phyloP scores from a whole-genome alignment of 495 filamentous ascomycete genomes.

The Xylaria nigripes region DNA sequence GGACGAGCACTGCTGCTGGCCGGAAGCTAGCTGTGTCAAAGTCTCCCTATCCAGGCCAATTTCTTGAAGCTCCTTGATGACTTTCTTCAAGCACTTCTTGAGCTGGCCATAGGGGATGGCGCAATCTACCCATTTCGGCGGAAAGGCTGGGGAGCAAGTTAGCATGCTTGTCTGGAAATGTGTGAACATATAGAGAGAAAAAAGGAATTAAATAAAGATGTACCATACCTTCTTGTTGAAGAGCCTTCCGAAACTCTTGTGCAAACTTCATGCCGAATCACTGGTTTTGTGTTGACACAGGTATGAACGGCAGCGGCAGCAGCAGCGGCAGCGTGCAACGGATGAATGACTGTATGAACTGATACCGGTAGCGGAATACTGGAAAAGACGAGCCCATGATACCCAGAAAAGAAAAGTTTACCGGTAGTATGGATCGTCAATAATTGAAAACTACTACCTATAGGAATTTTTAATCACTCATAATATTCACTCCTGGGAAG shows the following conservation, averaged over 20 bases:
- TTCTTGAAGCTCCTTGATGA: slow-evolving; percentile 49
- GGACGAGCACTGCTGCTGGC: slow-evolving; percentile 21
- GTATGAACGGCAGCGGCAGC: not conserved
- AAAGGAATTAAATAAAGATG: not conserved
- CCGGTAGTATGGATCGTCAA: too few species aligned
- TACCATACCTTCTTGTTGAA: slow-evolving; percentile 41
- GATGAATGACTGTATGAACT: too few species aligned
- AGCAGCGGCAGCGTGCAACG: too few species aligned
- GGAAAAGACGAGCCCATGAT: not conserved
- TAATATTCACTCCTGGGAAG: too few species aligned
- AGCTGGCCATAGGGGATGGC: slow-evolving; percentile 66
- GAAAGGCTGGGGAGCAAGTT: slow-evolving; percentile 34
- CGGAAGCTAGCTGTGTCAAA: slow-evolving; percentile 42
- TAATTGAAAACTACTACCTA: too few species aligned
- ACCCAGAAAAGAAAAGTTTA: too few species aligned
- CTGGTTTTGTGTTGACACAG: not conserved
- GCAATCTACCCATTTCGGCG: slow-evolving; percentile 57
- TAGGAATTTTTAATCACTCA: too few species aligned
- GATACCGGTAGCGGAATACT: not conserved
- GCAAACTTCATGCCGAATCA: slow-evolving; percentile 60
- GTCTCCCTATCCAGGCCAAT: slow-evolving; percentile 55
- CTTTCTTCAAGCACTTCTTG: slow-evolving; percentile 67
- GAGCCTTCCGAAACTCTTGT: slow-evolving; percentile 53
- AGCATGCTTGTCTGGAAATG: too few species aligned
- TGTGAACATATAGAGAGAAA: too few species aligned